Evolutionary conservation across 164 flowering plant genomes (phyloP).

Genomic region (Sextonia rubra): DNA sequence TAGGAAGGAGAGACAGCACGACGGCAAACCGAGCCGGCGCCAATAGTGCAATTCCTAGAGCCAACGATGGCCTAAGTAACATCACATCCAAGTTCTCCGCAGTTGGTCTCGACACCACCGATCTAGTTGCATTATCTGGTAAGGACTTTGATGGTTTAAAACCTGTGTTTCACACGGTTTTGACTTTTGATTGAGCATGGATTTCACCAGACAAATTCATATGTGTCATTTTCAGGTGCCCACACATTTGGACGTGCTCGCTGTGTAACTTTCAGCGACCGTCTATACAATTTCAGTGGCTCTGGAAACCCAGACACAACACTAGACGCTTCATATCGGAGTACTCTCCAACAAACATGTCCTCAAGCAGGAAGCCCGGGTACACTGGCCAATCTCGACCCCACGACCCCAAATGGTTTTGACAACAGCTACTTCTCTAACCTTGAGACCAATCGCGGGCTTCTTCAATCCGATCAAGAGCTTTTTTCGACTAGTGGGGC

Average conservation of each 20-base stretch:
- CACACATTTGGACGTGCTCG: constrained; percentile 23
- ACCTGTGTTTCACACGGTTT: not conserved
- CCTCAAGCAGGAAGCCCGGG: constrained; percentile 1
- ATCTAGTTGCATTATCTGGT: constrained; percentile 28
- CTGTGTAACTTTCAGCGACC: constrained; percentile 9
- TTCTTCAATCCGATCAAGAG: constrained; percentile 21
- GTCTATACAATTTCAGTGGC: constrained; percentile 15
- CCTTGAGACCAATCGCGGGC: constrained; percentile 15
- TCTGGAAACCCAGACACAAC: constrained; percentile 11
- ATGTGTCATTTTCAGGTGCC: constrained; percentile 11
- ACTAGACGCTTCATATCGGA: not conserved
- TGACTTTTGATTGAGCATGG: not conserved
- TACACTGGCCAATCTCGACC: constrained; percentile 13
- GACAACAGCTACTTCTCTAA: constrained; percentile 18
- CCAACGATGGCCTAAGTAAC: constrained; percentile 15
- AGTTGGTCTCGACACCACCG: constrained; percentile 30
- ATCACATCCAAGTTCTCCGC: constrained; percentile 23
- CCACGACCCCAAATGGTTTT: constrained; percentile 10
- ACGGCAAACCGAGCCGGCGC: constrained; percentile 35
- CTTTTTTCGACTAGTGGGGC: constrained; percentile 12
- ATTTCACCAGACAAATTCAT: not conserved
- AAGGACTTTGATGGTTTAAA: not conserved
- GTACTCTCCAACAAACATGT: constrained; percentile 8
- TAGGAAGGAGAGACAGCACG: constrained; percentile 29
- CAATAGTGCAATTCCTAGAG: constrained; percentile 20